phyloP scores from a whole-genome alignment of 2,329 filamentous ascomycete genomes.

The Calonectria hongkongensis region DNA sequence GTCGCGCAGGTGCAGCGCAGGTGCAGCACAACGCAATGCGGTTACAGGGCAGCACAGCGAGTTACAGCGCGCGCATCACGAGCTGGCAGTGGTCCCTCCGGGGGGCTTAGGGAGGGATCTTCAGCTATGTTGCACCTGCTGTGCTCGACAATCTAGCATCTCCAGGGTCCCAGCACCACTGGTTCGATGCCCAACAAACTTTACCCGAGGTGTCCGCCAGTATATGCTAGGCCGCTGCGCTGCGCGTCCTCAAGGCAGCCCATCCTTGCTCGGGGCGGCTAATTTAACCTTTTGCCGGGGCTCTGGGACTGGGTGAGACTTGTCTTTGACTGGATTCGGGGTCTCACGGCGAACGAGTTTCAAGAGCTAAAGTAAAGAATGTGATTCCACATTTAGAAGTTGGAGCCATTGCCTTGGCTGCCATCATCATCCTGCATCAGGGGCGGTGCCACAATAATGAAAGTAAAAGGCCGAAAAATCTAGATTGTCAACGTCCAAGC shows the following conservation, averaged over 20 bases:
- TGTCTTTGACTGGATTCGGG: slow-evolving; percentile 20
- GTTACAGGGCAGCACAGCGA: slow-evolving; percentile 16
- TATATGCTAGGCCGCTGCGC: neutral
- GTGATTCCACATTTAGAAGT: slow-evolving; percentile 12
- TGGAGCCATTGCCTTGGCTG: slow-evolving; percentile 12
- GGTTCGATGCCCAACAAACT: slow-evolving; percentile 22
- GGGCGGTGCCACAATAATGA: slow-evolving; percentile 9
- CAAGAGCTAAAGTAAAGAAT: slow-evolving; percentile 6
- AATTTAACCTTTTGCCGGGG: slow-evolving; percentile 51
- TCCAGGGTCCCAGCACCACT: slow-evolving; percentile 9
- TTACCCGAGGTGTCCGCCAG: slow-evolving; percentile 18
- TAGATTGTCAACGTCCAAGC: neutral
- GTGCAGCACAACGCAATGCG: slow-evolving; percentile 14
- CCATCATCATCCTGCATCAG: slow-evolving; percentile 15
- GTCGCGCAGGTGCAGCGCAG: slow-evolving; percentile 20
- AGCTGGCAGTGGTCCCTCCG: neutral
- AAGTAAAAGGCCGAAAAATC: neutral
- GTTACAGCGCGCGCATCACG: slow-evolving; percentile 4
- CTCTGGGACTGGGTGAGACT: slow-evolving; percentile 23
- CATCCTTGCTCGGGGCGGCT: slow-evolving; percentile 43
- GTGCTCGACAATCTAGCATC: slow-evolving; percentile 26
- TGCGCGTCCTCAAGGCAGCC: slow-evolving; percentile 29
- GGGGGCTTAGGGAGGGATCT: neutral
- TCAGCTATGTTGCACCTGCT: slow-evolving; percentile 9
- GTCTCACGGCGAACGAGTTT: slow-evolving; percentile 20